Evolutionary conservation across 306 rosid species (phyloP).

Genomic region (Ormosia emarginata): DNA sequence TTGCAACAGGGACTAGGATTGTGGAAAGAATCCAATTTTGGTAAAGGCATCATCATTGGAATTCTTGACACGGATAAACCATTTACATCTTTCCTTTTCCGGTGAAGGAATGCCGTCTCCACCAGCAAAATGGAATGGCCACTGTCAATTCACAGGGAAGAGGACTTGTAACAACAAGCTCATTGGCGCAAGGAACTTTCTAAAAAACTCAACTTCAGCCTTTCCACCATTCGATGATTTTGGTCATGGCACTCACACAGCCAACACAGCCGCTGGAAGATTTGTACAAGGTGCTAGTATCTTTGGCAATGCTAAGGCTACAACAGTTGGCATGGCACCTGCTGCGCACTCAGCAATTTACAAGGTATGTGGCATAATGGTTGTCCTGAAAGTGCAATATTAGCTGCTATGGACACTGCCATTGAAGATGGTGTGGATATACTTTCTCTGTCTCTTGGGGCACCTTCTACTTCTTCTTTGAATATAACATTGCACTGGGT

Average conservation of each 20-base stretch:
- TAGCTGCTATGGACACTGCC: constrained; percentile 46
- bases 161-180: constrained; percentile 60
- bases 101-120: constrained; percentile 49
- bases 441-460: constrained; percentile 63
- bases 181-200: constrained; percentile 59
- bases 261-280: constrained; percentile 57
- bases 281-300: constrained; percentile 37
- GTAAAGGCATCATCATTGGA: constrained; percentile 67
- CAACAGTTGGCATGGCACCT: constrained; percentile 70
- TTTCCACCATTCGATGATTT: constrained; percentile 52
- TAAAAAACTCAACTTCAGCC: neutral
- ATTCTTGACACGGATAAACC: constrained; percentile 59
- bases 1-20: constrained; percentile 37
- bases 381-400: constrained; percentile 34
- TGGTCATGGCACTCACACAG: constrained; percentile 80
- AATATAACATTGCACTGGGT: constrained; percentile 48
- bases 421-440: constrained; percentile 60
- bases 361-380: constrained; percentile 21
- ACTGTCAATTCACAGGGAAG: constrained; percentile 47
- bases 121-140: constrained; percentile 70
- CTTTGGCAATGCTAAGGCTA: constrained; percentile 57
- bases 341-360: constrained; percentile 58
- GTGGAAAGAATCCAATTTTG: constrained; percentile 49
- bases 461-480: constrained; percentile 19
- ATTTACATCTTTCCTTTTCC: constrained; percentile 53